Percentiles rank a stretch among this genome's conserved stretches.
These are phyloP conservation scores for Lizonia empirigonia DNA, from an alignment of 2,329 filamentous ascomycete species.

Conservation along the genomic window DNA sequence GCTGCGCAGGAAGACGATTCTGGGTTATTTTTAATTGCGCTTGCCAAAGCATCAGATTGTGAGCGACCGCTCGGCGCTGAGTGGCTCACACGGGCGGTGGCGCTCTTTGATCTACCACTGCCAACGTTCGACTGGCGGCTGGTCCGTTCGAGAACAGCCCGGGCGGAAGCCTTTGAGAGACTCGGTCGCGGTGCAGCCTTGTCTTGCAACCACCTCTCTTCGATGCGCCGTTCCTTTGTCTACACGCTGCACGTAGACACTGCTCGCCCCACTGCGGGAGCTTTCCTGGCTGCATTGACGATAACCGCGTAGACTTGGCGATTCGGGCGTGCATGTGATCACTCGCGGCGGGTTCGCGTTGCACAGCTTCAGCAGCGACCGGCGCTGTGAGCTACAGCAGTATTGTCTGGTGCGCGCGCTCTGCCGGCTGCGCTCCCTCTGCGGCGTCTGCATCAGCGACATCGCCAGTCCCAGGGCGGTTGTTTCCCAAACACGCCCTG, in stretches of 20 bases:
- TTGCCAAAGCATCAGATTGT: conserved; percentile 4
- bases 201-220: background rate
- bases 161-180: conserved; percentile 24
- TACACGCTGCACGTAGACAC: conserved; percentile 3
- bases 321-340: conserved; percentile 42
- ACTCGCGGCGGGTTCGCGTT: conserved; percentile 30
- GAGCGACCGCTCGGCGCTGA: conserved; percentile 12
- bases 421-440: conserved; percentile 16
- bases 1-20: background rate
- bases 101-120: conserved; percentile 12
- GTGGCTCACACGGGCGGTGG: conserved; percentile 5
- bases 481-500: conserved; percentile 8
- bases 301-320: conserved; percentile 28
- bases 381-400: conserved; percentile 21
- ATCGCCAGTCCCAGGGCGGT: conserved; percentile 13
- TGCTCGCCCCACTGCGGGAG: conserved; percentile 17
- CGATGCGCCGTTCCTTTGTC: conserved; percentile 6
- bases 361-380: conserved; percentile 39
- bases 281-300: conserved; percentile 15
- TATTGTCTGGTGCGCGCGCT: conserved; percentile 32
- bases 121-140: conserved; percentile 24
- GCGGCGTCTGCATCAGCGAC: conserved; percentile 20
- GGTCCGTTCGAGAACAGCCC: conserved; percentile 25
- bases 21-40: conserved; percentile 8
- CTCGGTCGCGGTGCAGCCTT: conserved; percentile 5